These are phyloP conservation scores for Fusarium sp. DNA, from an alignment of 2,329 filamentous ascomycete species.

Conservation along the genomic window DNA sequence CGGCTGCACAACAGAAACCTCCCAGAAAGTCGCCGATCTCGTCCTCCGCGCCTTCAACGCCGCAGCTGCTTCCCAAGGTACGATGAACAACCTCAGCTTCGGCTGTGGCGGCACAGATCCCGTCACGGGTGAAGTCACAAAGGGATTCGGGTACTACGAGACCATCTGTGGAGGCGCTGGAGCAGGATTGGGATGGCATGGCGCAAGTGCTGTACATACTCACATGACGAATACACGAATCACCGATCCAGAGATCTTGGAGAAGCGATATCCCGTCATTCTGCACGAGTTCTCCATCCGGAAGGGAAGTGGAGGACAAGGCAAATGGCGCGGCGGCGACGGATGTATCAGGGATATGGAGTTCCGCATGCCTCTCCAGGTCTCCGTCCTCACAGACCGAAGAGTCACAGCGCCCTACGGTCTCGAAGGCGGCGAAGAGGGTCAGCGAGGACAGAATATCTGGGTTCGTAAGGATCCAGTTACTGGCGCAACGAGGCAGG, in stretches of 20 bases:
- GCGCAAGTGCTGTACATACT: conserved; percentile 50
- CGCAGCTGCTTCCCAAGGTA: conserved; percentile 81
- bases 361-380: conserved; percentile 81
- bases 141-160: conserved; percentile 55
- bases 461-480: conserved; percentile 65
- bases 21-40: conserved; percentile 67
- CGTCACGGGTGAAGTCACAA: conserved; percentile 42
- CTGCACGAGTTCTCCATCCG: conserved; percentile 52
- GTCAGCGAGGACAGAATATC: conserved; percentile 75
- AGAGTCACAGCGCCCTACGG: conserved; percentile 83
- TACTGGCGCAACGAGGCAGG: conserved; percentile 52
- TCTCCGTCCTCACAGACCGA: conserved; percentile 82
- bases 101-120: conserved; percentile 68
- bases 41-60: conserved; percentile 82
- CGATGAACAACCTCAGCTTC: conserved; percentile 85
- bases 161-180: conserved; percentile 54
- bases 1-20: conserved; percentile 52
- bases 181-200: conserved; percentile 49
- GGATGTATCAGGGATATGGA: conserved; percentile 85
- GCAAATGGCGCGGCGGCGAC: conserved; percentile 78
- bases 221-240: conserved; percentile 58
- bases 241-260: conserved; percentile 54
- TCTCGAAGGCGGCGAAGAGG: conserved; percentile 77
- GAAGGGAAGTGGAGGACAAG: conserved; percentile 65
- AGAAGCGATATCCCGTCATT: conserved; percentile 53